Conservation (phyloP, 2,329 filamentous ascomycete genomes). For the Alternaria brassicae region DNA sequence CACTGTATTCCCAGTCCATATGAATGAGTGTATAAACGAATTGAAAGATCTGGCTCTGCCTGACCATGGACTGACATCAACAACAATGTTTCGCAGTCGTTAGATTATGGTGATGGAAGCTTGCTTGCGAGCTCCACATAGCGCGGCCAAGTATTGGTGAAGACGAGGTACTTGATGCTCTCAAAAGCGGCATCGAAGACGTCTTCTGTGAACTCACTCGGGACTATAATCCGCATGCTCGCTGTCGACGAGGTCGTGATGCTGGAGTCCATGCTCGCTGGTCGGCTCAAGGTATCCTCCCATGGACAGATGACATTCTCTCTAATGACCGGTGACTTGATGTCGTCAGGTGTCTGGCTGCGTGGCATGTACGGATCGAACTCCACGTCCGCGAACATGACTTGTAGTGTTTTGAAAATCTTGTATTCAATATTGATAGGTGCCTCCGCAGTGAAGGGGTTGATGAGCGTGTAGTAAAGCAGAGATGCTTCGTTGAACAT, state of each 20-base stretch:
- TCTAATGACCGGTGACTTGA: conserved; percentile 29
- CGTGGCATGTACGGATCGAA: conserved; percentile 48
- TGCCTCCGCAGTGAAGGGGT: conserved; percentile 47
- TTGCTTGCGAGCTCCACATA: conserved; percentile 43
- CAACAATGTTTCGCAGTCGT: not conserved
- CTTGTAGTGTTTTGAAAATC: conserved; percentile 46
- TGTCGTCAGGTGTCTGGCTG: conserved; percentile 31
- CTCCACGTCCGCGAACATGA: conserved; percentile 41
- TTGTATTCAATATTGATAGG: conserved; percentile 52
- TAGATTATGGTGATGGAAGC: conserved; percentile 8
- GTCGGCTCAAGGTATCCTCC: conserved; percentile 45
- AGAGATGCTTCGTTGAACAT: conserved; percentile 49
- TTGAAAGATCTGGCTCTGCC: not conserved
- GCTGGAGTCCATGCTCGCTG: conserved; percentile 42
- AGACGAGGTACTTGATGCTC: conserved; percentile 50
- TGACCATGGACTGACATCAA: not conserved
- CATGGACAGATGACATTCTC: conserved; percentile 50
- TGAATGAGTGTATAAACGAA: not conserved
- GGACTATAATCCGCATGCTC: conserved; percentile 39
- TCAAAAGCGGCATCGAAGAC: conserved; percentile 48
- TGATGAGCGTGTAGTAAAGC: conserved; percentile 50
- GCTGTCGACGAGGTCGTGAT: conserved; percentile 31
- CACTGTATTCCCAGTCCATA: not conserved
- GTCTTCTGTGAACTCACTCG: conserved; percentile 45
- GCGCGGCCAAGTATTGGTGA: conserved; percentile 50